These are phyloP conservation scores for Reticulascus tulasneorum DNA, from an alignment of 2,329 filamentous ascomycete genomes.

Conservation along the genomic window DNA sequence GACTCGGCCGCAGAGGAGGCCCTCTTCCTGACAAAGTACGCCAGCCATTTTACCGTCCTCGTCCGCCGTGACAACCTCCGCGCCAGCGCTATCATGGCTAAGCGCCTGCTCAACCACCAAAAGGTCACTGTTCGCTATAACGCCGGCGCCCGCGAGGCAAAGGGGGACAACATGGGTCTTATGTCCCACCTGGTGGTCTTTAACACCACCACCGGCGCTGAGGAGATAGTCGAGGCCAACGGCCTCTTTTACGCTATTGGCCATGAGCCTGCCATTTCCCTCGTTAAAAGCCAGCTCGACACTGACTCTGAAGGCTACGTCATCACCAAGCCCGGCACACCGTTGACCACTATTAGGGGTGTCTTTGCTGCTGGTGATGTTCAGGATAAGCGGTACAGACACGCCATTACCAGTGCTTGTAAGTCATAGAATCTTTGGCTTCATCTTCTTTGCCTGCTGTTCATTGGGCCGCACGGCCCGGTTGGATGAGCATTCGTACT, in stretches of 20 bases:
- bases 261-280: constrained; percentile 86
- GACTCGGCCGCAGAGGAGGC: constrained; percentile 97
- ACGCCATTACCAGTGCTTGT: constrained; percentile 97
- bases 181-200: constrained; percentile 87
- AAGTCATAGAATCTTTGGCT: constrained; percentile 35
- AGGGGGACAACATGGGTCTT: constrained; percentile 77
- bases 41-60: constrained; percentile 87
- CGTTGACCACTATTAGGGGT: constrained; percentile 81
- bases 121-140: constrained; percentile 92
- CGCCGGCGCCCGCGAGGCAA: constrained; percentile 74
- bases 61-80: constrained; percentile 84
- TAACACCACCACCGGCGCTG: constrained; percentile 69
- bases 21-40: constrained; percentile 97
- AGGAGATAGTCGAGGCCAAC: constrained; percentile 83
- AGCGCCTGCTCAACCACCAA: constrained; percentile 72
- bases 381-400: constrained; percentile 96
- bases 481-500: constrained; percentile 14
- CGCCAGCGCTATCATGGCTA: constrained; percentile 89
- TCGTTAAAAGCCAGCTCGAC: constrained; percentile 87
- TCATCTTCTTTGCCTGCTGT: no score
- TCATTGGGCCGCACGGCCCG: no score
- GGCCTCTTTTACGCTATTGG: constrained; percentile 97
- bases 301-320: constrained; percentile 91
- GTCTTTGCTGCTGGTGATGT: constrained; percentile 97
- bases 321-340: constrained; percentile 81